Evolutionary conservation across 768 basidiomycete genomes (phyloP), one percentile per base, ranked within the genome.

Genomic region (Boletus rex-veris): DNA sequence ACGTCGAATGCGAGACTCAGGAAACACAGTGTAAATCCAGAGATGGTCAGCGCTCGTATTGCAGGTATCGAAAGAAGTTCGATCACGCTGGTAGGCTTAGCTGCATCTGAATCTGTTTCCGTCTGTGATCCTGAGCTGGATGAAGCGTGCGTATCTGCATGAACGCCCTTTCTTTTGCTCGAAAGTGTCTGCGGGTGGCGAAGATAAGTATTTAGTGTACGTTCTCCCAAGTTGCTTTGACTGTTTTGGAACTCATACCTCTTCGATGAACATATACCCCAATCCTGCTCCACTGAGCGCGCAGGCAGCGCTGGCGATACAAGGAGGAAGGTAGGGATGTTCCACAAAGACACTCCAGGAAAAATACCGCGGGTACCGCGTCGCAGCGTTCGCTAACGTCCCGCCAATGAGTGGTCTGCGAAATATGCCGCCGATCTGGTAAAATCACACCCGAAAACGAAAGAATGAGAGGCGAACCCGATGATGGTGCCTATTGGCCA

Each of bases 1-100:
- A 82, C 81, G 48, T 85, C 83, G 59, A 83, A 87, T 1, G 77
- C 77, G 0, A 80, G 80, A 15, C 74, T 74, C 57, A 80, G 71
- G 69, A 82, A 83, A 46, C 72, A 74, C 16, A 85, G 67, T 2
- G 74, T 75, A 48, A 73, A 76, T 8, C 77, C 79, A 19, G 82
- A 84, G 10, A 76, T 59, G 37, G 78, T 78, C 36, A 85, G 61
- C 3, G 78, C 75, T 2, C 76, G 76, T 54, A 85, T 77, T 43
- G 79, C 70, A 2, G 83, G 82, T 38, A 78, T 76, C 6, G 75
- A 70, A 6, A 83, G 60, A 14, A 84, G 67, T 10, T 65, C 62
- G 52, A 57, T 62, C 44, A 76, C 58, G 50, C 64, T 67, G 7
- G 60, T 55, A 24, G 69, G 59, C 33, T 61, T 61, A 18, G 12